A percentile compares a stretch with the other conserved stretches of the same genome.
Evolutionary conservation across 176 grass and related monocot species (phyloP).

Genomic region (Carex myosuroides): DNA sequence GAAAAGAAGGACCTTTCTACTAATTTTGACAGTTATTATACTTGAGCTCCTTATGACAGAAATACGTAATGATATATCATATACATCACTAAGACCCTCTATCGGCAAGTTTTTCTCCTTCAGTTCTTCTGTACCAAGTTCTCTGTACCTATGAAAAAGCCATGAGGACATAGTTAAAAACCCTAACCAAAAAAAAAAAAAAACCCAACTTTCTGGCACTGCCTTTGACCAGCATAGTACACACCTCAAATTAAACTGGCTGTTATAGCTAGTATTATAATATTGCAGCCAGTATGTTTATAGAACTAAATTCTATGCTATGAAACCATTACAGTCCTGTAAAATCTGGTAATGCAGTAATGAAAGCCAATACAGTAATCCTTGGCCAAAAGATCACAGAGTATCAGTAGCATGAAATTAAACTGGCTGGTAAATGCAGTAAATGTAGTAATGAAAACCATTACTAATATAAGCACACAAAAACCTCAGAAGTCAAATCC

Average conservation of each 20-base stretch:
- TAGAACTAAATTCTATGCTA: not conserved
- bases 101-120: constrained; percentile 24
- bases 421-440: too few relatives aligned
- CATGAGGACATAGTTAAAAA: constrained; percentile 9
- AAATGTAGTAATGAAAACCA: not conserved
- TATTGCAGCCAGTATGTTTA: not conserved
- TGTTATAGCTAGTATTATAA: not conserved
- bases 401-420: not conserved
- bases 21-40: constrained; percentile 68
- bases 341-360: not conserved
- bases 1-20: constrained; percentile 60
- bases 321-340: not conserved
- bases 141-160: constrained; percentile 26
- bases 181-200: not conserved
- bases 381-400: not conserved
- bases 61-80: constrained; percentile 41
- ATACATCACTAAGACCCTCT: constrained; percentile 25
- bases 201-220: not conserved
- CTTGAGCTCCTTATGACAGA: constrained; percentile 52
- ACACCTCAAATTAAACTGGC: not conserved
- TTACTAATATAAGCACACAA: not conserved
- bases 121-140: constrained; percentile 9
- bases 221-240: not conserved
- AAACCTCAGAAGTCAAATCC: not conserved
- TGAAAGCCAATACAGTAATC: not conserved